Evolutionary conservation across 2,329 filamentous ascomycete genomes (phyloP), one percentile per base, ranked within the genome.

Genomic region (Epicoccum sorghinum): DNA sequence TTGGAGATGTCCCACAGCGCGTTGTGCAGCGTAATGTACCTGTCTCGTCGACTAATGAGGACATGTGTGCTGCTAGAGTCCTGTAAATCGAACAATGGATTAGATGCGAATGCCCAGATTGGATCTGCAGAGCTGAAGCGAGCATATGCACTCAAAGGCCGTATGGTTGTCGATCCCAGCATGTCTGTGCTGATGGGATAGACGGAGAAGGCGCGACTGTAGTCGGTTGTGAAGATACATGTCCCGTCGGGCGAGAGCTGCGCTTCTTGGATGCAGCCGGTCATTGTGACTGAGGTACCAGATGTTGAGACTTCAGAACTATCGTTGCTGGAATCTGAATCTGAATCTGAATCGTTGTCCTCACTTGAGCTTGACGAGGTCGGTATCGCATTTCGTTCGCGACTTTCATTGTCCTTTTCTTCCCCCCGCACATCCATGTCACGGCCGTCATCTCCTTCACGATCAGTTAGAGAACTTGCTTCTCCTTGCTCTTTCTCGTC

Each of bases 21-120:
- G 43, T 86, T 87, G 53, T 78, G 73, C 12, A 88, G 73, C 8
- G 78, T 78, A 48, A 88, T 81, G 4, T 85, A 85, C 41, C 82
- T 79, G 55, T 85, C 80, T 25, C 78, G 73, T 4, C 78, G 71
- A 33, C 82, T 82, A 23, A 80, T 76, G 1, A 88, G 76, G 8
- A 85, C 73, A 4, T 83, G 69, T 1, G 78, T 79, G 1, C 77
- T 83, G 5, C 74, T 75, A 2, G 78, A 67, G 49, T 86, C 78
- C 39, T 79, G 75, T 10, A 85, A 72, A 52, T 78, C 73, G 72
- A 81, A 88, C 50, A 75, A 73, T 0, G 86, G 85, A 58, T 85
- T 83, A 9, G 81, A 65, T 3, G 82, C 77, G 38, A 80, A 81
- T 22, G 82, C 77, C 72, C 83, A 82, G 13, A 84, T 78, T 12